Base-by-base conservation (phyloP, 495 filamentous ascomycete genomes). In the Sordaria brevicollis region DNA sequence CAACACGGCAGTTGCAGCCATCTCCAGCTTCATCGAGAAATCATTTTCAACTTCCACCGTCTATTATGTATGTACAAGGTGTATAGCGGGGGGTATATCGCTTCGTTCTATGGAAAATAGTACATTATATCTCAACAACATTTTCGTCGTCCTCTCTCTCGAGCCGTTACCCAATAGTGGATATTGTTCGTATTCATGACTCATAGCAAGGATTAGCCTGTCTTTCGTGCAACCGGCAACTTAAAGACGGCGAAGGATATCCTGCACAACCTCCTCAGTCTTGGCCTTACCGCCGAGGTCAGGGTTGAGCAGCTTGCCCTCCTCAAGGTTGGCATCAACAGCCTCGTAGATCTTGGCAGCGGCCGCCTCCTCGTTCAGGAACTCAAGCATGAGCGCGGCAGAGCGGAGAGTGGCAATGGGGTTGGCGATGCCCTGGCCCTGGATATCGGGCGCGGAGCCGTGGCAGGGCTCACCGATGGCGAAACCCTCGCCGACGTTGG, bases 381-480 rank as follows among this genome's bases (percentile, higher is more conserved):
- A 99, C 84, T 97, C 94, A 72, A 99, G 85, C 94, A 98, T 97
- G 76, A 97, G 85, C 49, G 90, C 95, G 25, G 93, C 89, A 80
- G 91, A 95, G 79, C 95, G 85, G 72, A 98, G 86, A 19, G 94
- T 99, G 54, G 95, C 95, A 77, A 99, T 93, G 65, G 95, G 95
- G 83, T 99, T 98, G 74, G 95, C 92, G 76, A 99, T 93, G 66
- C 90, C 89, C 83, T 89, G 83, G 68, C 96, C 96, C 87, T 92
- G 88, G 76, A 99, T 99, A 77, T 99, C 95, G 10, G 95, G 95
- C 65, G 95, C 95, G 76, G 88, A 92, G 33, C 95, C 95, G 81
- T 99, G 95, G 83, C 95, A 99, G 68, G 95, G 95, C 87, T 99
- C 95, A 72, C 95, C 95, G 72, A 99, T 98, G 73, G 91, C 96